Base-by-base conservation (phyloP, 306 rosid species). In the Pterocarpus macrocarpus region DNA sequence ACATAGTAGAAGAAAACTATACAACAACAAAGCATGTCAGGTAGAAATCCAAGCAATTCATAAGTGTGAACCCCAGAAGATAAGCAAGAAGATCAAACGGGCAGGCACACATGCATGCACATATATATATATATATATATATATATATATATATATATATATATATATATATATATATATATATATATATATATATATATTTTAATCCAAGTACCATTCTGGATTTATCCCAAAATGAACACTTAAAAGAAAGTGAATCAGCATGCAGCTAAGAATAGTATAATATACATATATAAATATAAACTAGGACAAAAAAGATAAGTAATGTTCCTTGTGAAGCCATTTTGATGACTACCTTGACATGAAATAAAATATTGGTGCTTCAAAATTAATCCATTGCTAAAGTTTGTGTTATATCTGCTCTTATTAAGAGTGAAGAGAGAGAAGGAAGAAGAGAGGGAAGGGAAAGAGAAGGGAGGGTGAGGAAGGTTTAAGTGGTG, bases 61-160 rank as follows among this genome's bases (percentile, higher is more conserved):
- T 22, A 16, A 39, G 53, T 71, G 10, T 78, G 72, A 87, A 81
- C 15, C 57, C 71, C 5, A 34, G 69, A 61, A 65, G 67, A 64
- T 13, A 76, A 44, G 66, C 73, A 50, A 81, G 16, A n/a, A 50
- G 70, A 77, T 72, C 30, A 71, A 82, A 81, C 39, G 17, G 72
- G 58, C 58, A 78, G 69, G 58, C 52, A 78, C 30, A 76, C 89
- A 75, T 89, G 94, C 94, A 92, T 87, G 97, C 90, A 78, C 67
- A 74, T 1, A n/a, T 2, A 12, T 3, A 47, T 10, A 38, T 2
- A 38, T 5, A 38, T 38, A 38, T 38, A 22, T 22, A 22, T 22
- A 22, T 22, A 22, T 38, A 22, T 22, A 22, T 22, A 22, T 22
- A 22, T 38, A 74, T 1, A n/a, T 2, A 12, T 3, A 47, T 10